Percentiles rank a stretch among this genome's conserved stretches.
These are phyloP conservation scores for Blechomonas ayalai DNA, from an alignment of 208 protist genomes.

Conservation along the genomic window DNA sequence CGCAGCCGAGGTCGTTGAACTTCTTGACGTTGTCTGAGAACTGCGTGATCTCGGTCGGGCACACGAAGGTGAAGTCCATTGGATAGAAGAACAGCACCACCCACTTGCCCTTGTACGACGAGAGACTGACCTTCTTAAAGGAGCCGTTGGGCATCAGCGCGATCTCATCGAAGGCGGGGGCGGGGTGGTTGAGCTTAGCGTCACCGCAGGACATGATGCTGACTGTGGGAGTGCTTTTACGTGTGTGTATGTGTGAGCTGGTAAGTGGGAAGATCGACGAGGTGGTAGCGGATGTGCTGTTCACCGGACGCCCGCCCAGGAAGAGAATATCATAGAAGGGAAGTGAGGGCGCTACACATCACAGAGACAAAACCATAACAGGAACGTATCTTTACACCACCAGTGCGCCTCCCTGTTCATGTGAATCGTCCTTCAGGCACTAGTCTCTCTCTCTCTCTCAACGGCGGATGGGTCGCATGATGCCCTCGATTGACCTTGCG, in stretches of 20 bases:
- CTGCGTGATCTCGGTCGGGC: slow-evolving; percentile 96
- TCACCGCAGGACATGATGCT: slow-evolving; percentile 44
- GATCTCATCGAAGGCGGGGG: slow-evolving; percentile 85
- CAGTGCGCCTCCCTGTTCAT: too few species aligned
- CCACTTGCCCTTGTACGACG: slow-evolving; percentile 92
- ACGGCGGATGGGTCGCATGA: too few species aligned
- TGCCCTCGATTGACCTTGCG: too few species aligned
- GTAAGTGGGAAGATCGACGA: too few species aligned
- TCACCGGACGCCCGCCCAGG: too few species aligned
- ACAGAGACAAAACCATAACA: neutral
- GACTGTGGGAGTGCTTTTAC: too few species aligned
- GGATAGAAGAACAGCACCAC: slow-evolving; percentile 97
- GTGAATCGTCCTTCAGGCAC: too few species aligned
- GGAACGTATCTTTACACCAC: too few species aligned
- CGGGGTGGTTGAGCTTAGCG: slow-evolving; percentile 76
- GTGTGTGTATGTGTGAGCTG: too few species aligned
- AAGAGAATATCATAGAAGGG: slow-evolving; percentile 1
- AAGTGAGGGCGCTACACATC: neutral
- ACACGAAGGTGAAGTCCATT: slow-evolving; percentile 97
- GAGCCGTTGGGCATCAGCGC: slow-evolving; percentile 91
- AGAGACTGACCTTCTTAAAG: slow-evolving; percentile 90
- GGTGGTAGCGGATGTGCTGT: too few species aligned
- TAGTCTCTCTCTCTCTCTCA: too few species aligned
- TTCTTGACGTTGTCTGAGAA: slow-evolving; percentile 91
- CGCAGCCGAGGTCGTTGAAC: slow-evolving; percentile 84